phyloP scores from a whole-genome alignment of 2,329 filamentous ascomycete genomes.

The Aaosphaeria pasadenensis region DNA sequence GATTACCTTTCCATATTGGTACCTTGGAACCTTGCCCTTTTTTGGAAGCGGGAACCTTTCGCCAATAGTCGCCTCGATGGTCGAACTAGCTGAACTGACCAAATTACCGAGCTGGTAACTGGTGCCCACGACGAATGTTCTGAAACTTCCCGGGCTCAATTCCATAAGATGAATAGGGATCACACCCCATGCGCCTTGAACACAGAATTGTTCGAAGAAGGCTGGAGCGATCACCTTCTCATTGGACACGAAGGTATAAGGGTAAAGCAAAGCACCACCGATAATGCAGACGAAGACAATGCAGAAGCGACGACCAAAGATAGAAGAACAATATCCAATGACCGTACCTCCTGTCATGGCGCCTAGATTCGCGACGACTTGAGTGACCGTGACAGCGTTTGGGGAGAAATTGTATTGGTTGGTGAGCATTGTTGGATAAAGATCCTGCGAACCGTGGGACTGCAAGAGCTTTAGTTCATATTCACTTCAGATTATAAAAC shows the following conservation, averaged over 20 bases:
- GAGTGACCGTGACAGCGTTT: constrained; percentile 47
- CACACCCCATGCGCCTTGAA: constrained; percentile 44
- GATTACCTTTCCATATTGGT: constrained; percentile 75
- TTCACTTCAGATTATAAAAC: neutral
- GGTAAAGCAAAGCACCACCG: constrained; percentile 77
- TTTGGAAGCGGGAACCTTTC: constrained; percentile 69
- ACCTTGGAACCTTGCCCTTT: constrained; percentile 33
- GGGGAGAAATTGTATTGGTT: constrained; percentile 57
- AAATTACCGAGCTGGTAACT: constrained; percentile 78
- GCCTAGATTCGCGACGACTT: constrained; percentile 51
- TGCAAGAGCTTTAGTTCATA: constrained; percentile 6
- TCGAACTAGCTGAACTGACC: constrained; percentile 65
- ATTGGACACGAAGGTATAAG: constrained; percentile 68
- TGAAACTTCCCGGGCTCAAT: constrained; percentile 67
- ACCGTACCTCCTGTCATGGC: constrained; percentile 47
- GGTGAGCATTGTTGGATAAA: constrained; percentile 59
- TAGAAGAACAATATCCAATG: constrained; percentile 45
- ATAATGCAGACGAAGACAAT: constrained; percentile 52
- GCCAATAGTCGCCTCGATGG: constrained; percentile 73
- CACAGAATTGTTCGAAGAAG: constrained; percentile 67
- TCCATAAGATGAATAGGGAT: constrained; percentile 72
- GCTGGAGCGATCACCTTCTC: constrained; percentile 70
- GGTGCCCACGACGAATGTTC: constrained; percentile 72
- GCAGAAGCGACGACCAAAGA: constrained; percentile 47
- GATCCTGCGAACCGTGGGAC: constrained; percentile 70